Base-by-base conservation (phyloP, 169 alveolate genomes). In the Plasmodium malariae region DNA sequence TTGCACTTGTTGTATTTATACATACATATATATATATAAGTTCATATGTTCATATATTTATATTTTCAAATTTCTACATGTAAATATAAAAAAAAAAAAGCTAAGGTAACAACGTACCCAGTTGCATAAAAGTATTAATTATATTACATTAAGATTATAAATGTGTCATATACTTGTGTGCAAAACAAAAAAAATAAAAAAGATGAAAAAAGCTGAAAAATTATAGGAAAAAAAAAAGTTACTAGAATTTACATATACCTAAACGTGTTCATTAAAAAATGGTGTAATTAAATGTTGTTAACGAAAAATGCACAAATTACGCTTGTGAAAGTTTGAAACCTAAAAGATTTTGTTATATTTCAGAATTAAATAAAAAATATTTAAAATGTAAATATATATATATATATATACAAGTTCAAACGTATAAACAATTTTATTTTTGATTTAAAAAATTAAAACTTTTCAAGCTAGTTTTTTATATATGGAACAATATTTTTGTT, bases 141-240 rank as follows among this genome's bases (percentile, higher is more conserved):
- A 45, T 45, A 45, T n/a, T 45, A 45, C 14, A 45, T 11, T 12
- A 45, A 45, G 14, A 45, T 45, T 1, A 45, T 3, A 45, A 45
- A 45, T n/a, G n/a, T n/a, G 55, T 62, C 17, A 0, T 62, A 62
- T 34, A 9, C 26, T n/a, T 62, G 40, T 34, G 40, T 28, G 48
- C 48, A 62, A 62, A 60, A 62, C n/a, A 62, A 28, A 62, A 60
- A 60, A 26, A 24, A 30, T 24, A 65, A 32, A 32, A 59, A 59
- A 59, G 4, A 65, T 36, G 37, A 34, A 14, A 67, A 36, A 67
- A 67, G 6, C n/a, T n/a, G n/a, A n/a, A n/a, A 67, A 40, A 60
- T 3, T 26, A 60, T 7, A 60, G 26, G 0, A 60, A 60, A 60
- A 26, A 51, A 9, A 51, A 9, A 51, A 51, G 3, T 3, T 3